A percentile compares a stretch with the other conserved stretches of the same genome.
Conservation (phyloP, 768 basidiomycete genomes). For the Astraeus odoratus region DNA sequence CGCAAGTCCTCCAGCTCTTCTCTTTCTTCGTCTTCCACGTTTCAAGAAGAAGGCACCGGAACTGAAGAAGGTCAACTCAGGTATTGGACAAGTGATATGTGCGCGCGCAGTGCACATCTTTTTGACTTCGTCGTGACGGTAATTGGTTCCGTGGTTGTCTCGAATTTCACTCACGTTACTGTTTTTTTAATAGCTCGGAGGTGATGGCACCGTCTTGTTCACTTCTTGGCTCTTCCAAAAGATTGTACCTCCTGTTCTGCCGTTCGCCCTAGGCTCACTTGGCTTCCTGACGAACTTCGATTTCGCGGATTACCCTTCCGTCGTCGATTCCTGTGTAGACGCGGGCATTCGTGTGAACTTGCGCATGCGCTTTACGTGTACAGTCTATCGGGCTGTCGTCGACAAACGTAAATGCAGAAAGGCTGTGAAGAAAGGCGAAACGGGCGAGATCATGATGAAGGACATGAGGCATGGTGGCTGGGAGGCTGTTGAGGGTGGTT, state of each 20-base stretch:
- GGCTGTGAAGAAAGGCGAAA: constrained; percentile 88
- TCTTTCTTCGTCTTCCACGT: constrained; percentile 37
- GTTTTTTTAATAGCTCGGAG: constrained; percentile 97
- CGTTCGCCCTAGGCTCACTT: constrained; percentile 94
- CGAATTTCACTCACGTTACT: constrained; percentile 6
- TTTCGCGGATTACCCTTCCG: constrained; percentile 75
- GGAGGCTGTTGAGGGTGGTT: constrained; percentile 90
- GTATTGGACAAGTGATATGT: constrained; percentile 98
- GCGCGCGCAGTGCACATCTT: constrained; percentile 79
- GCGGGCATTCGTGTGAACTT: constrained; percentile 94
- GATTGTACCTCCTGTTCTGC: constrained; percentile 96
- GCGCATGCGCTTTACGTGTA: constrained; percentile 98
- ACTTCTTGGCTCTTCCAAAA: constrained; percentile 99
- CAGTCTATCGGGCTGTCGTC: constrained; percentile 87
- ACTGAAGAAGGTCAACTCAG: constrained; percentile 83
- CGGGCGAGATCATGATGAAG: constrained; percentile 96
- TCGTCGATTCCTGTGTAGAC: constrained; percentile 85
- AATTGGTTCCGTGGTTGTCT: constrained; percentile 26
- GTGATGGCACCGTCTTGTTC: constrained; percentile 97
- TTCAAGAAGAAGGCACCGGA: constrained; percentile 32
- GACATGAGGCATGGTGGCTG: constrained; percentile 86
- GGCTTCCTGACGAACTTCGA: constrained; percentile 98
- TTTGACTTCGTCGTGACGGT: constrained; percentile 99
- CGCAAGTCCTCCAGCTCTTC: constrained; percentile 72
- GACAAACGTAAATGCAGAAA: constrained; percentile 63